Evolutionary conservation across 371 early-diverging fungal genomes (phyloP).

Genomic region (Zychaea mexicana): DNA sequence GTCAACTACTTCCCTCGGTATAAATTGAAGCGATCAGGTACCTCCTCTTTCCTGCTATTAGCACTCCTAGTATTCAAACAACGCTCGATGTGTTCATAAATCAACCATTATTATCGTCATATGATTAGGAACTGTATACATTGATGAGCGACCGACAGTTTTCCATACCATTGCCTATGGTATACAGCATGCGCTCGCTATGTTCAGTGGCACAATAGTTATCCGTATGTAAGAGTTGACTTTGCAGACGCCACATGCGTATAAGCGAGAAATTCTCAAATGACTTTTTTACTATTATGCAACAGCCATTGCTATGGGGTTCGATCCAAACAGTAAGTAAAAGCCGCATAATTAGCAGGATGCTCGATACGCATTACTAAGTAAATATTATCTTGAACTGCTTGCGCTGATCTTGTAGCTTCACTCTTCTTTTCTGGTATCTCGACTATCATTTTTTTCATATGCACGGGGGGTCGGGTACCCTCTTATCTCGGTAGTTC

Average conservation of each 20-base stretch:
- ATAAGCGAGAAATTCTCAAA: conserved; percentile 1
- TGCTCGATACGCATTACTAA: no score
- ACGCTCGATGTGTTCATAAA: no score
- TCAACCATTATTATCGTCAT: no score
- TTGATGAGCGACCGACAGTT: conserved; percentile 51
- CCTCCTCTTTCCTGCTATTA: background rate
- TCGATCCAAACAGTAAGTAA: conserved; percentile 53
- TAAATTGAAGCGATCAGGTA: conserved; percentile 28
- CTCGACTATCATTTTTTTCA: conserved; percentile 60
- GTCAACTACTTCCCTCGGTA: conserved; percentile 32
- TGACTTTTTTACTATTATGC: no score
- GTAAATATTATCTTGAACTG: no score
- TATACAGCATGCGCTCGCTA: conserved; percentile 58
- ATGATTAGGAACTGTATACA: conserved; percentile 33
- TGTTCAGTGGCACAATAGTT: conserved; percentile 64
- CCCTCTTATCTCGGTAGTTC: conserved; percentile 65
- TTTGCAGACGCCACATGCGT: no score
- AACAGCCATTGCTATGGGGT: conserved; percentile 57
- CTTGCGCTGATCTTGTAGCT: no score
- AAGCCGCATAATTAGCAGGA: background rate
- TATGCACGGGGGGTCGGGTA: conserved; percentile 57
- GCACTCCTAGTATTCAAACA: background rate
- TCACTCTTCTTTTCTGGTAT: conserved; percentile 61
- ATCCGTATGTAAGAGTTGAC: conserved; percentile 16
- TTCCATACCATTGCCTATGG: conserved; percentile 47